phyloP scores from a whole-genome alignment of 257 asterid species.

The Anisodus tanguticus region DNA sequence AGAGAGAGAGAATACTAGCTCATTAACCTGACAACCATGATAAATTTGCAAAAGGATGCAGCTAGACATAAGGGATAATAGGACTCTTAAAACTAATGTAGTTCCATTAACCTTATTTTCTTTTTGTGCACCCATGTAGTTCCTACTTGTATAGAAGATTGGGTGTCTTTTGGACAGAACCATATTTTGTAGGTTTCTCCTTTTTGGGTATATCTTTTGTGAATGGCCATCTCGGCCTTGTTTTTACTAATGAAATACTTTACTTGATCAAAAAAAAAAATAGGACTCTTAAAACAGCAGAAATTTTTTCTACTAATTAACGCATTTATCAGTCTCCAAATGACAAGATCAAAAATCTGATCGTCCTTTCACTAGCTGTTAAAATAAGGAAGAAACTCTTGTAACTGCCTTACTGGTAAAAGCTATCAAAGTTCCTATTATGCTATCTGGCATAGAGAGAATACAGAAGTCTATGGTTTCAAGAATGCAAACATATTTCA shows the following conservation, averaged over 20 bases:
- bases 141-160: no score
- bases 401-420: slow-evolving; percentile 14
- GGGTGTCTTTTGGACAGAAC: no score
- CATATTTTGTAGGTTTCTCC: no score
- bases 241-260: no score
- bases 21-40: background rate
- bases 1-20: background rate
- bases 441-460: background rate
- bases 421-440: background rate
- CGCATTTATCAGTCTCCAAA: background rate
- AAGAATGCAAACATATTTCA: background rate
- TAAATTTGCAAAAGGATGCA: background rate
- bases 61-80: background rate
- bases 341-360: background rate
- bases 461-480: background rate
- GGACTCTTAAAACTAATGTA: background rate
- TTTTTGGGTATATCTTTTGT: no score
- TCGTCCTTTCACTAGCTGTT: background rate
- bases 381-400: background rate
- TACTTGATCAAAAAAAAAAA: no score
- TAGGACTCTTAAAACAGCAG: background rate
- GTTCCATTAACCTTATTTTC: no score
- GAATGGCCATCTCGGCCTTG: no score
- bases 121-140: no score
- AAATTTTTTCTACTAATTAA: background rate